These are phyloP conservation scores for Plasmopara muralis DNA, from an alignment of 352 stramenopile species.

Conservation along the genomic window DNA sequence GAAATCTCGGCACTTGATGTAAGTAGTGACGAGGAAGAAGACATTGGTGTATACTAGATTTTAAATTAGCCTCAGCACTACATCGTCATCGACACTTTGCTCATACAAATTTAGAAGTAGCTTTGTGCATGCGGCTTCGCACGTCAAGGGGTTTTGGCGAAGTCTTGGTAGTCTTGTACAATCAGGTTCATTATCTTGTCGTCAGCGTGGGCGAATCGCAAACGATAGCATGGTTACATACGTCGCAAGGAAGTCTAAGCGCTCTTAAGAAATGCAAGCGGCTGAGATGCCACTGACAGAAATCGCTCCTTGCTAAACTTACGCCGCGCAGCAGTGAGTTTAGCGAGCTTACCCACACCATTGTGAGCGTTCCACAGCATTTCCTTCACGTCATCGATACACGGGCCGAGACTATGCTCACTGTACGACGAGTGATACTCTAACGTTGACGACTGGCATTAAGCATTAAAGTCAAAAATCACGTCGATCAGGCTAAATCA, in stretches of 20 bases:
- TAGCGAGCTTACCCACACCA: slow-evolving; percentile 60
- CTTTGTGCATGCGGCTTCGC: background rate
- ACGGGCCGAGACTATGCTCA: slow-evolving; percentile 46
- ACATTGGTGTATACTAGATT: slow-evolving; percentile 44
- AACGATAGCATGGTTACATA: slow-evolving; percentile 7
- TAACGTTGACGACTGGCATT: slow-evolving; percentile 49
- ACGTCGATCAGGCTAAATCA: too few relatives aligned
- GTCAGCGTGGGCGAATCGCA: too few relatives aligned
- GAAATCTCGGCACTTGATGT: slow-evolving; percentile 74
- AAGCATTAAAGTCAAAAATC: too few relatives aligned
- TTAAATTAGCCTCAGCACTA: background rate
- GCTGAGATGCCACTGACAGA: slow-evolving; percentile 59
- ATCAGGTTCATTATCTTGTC: too few relatives aligned
- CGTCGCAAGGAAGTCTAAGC: slow-evolving; percentile 12
- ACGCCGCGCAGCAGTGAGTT: slow-evolving; percentile 70
- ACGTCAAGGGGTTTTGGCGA: background rate
- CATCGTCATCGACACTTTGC: background rate
- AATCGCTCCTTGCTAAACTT: slow-evolving; percentile 86
- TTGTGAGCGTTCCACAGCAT: slow-evolving; percentile 73
- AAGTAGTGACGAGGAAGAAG: slow-evolving; percentile 68
- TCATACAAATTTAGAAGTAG: too few relatives aligned
- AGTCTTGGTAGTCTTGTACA: background rate
- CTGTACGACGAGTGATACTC: slow-evolving; percentile 77
- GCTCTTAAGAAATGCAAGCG: slow-evolving; percentile 44
- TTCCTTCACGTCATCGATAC: slow-evolving; percentile 72